phyloP scores from a whole-genome alignment of 2,329 filamentous ascomycete species.

The Xylaria sp. region DNA sequence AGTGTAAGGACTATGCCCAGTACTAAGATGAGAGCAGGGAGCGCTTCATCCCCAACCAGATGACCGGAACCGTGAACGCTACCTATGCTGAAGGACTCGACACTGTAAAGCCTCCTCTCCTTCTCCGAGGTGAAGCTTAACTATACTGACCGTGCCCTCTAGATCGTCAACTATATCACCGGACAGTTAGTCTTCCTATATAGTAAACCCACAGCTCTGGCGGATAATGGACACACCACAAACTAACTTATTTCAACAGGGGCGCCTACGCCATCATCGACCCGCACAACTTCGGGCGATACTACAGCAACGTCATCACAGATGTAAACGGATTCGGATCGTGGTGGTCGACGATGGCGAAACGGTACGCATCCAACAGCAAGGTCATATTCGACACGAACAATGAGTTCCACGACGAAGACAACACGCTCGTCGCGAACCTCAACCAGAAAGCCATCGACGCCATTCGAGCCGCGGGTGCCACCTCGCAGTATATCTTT shows the following conservation, averaged over 20 bases:
- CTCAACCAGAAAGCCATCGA: slow-evolving; percentile 74
- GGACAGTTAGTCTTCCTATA: slow-evolving; percentile 30
- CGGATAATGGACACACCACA: background rate
- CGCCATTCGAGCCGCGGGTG: slow-evolving; percentile 69
- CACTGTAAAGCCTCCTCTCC: slow-evolving; percentile 36
- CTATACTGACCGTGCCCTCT: slow-evolving; percentile 23
- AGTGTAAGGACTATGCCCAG: background rate
- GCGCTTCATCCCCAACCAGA: slow-evolving; percentile 60
- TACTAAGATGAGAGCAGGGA: slow-evolving; percentile 59
- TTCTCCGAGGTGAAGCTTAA: background rate
- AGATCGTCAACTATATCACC: slow-evolving; percentile 46
- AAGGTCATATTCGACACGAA: slow-evolving; percentile 73
- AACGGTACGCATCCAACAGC: slow-evolving; percentile 62
- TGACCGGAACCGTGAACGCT: slow-evolving; percentile 55
- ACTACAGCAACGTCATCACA: slow-evolving; percentile 64
- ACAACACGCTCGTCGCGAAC: slow-evolving; percentile 66
- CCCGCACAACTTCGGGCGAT: slow-evolving; percentile 71
- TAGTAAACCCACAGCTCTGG: background rate
- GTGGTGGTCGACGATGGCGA: slow-evolving; percentile 68
- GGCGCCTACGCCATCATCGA: slow-evolving; percentile 66
- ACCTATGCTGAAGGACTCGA: slow-evolving; percentile 47
- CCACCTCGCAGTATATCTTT: slow-evolving; percentile 66
- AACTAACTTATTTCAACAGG: slow-evolving; percentile 40
- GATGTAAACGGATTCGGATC: slow-evolving; percentile 63
- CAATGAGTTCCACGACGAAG: slow-evolving; percentile 74